phyloP scores from a whole-genome alignment of 139 green algal genomes.

The Chlamydomonas incerta region DNA sequence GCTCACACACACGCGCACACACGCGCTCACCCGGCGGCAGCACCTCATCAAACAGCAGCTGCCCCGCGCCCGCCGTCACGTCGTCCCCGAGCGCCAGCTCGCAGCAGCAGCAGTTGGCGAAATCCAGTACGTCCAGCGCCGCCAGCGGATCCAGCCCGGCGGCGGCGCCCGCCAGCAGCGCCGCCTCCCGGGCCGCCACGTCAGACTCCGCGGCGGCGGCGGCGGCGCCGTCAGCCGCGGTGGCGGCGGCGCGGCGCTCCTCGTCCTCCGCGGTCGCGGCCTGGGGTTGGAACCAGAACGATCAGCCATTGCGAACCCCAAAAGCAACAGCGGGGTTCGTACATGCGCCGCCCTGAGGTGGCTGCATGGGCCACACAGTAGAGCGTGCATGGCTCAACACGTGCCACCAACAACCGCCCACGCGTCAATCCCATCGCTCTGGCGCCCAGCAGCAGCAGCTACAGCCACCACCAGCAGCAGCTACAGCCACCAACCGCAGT shows the following conservation, averaged over 20 bases:
- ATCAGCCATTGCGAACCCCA: no score
- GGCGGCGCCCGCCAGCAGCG: neutral
- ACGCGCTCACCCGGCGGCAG: neutral
- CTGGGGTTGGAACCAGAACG: no score
- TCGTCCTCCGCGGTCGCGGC: neutral
- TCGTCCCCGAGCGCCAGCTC: conserved; percentile 50
- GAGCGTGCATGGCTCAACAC: no score
- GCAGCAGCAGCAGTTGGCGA: conserved; percentile 25
- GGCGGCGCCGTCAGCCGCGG: neutral
- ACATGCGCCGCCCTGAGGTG: no score
- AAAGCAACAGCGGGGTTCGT: no score
- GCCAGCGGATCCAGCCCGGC: conserved; percentile 1
- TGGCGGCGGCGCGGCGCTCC: neutral
- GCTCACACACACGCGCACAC: no score
- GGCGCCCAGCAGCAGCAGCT: no score
- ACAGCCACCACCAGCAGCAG: no score
- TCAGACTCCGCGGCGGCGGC: neutral
- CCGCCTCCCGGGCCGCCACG: neutral
- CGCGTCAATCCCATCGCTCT: no score
- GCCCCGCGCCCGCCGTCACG: conserved; percentile 22
- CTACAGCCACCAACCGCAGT: no score
- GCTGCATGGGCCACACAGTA: no score
- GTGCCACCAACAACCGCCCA: no score
- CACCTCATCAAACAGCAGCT: conserved; percentile 22
- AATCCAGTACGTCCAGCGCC: conserved; percentile 35